A percentile compares a stretch with the other conserved stretches of the same genome.
Conservation (phyloP, 1,139 yeast species). For the Sugiyamaella sp. region DNA sequence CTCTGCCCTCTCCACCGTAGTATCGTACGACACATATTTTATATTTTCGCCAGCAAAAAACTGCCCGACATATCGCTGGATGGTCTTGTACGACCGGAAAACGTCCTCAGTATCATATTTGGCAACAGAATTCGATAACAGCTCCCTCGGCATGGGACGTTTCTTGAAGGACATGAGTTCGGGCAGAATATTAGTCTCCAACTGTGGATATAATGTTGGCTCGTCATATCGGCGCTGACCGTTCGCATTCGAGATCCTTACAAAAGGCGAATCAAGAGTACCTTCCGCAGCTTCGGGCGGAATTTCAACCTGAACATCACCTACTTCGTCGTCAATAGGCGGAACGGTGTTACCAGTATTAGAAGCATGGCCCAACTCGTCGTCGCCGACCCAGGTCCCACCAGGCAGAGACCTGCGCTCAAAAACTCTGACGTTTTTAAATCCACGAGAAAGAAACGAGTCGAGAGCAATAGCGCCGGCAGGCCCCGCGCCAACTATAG, state of each 20-base stretch:
- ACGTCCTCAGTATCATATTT: conserved; percentile 22
- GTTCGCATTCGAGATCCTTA: not conserved
- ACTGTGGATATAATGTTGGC: conserved; percentile 22
- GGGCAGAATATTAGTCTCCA: conserved; percentile 26
- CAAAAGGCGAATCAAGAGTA: not conserved
- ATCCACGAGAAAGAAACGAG: conserved; percentile 28
- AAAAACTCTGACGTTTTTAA: conserved; percentile 29
- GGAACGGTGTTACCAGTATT: conserved; percentile 10
- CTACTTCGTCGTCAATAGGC: conserved; percentile 13
- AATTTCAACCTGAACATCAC: conserved; percentile 4
- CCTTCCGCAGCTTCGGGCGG: conserved; percentile 18
- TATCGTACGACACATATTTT: conserved; percentile 21
- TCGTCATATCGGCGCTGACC: conserved; percentile 2
- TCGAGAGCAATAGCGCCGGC: conserved; percentile 34
- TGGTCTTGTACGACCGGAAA: conserved; percentile 19
- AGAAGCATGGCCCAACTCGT: conserved; percentile 9
- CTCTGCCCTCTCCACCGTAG: conserved; percentile 22
- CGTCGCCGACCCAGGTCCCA: conserved; percentile 33
- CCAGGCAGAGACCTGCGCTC: conserved; percentile 29
- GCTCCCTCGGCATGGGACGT: conserved; percentile 10
- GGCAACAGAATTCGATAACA: conserved; percentile 7
- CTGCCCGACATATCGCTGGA: conserved; percentile 18
- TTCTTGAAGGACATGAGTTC: conserved; percentile 23
- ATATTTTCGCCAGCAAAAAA: conserved; percentile 20
- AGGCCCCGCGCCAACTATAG: conserved; percentile 35